A percentile compares a stretch with the other conserved stretches of the same genome.
These are phyloP conservation scores for Aspergillus melleus DNA, from an alignment of 2,329 filamentous ascomycete genomes.

Conservation along the genomic window DNA sequence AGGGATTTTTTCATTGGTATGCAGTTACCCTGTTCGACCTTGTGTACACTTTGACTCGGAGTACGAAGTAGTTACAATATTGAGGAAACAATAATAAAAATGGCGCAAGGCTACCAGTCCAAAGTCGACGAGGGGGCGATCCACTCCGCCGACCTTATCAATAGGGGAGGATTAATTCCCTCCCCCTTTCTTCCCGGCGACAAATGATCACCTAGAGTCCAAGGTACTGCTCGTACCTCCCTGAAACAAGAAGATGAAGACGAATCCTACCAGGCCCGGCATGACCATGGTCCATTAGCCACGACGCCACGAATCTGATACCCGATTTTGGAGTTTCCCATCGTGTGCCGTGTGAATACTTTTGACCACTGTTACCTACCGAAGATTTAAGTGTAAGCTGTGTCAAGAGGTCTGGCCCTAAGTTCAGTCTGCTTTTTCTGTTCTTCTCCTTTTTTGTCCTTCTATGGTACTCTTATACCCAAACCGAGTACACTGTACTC, in stretches of 20 bases:
- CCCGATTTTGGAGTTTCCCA: neutral
- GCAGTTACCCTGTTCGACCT: slow-evolving; percentile 4
- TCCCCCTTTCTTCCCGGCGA: slow-evolving; percentile 5
- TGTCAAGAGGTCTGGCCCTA: neutral
- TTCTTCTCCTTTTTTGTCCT: too few species aligned
- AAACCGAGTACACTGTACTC: too few species aligned
- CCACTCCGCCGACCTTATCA: slow-evolving; percentile 2
- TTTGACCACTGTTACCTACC: too few species aligned
- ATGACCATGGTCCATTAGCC: slow-evolving; percentile 19
- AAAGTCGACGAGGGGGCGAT: slow-evolving; percentile 2
- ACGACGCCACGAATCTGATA: slow-evolving; percentile 13
- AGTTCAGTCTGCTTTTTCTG: too few species aligned
- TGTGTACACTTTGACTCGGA: neutral
- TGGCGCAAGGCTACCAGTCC: neutral
- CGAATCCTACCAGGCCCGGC: neutral
- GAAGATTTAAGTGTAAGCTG: too few species aligned
- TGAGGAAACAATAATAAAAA: neutral
- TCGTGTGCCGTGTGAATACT: too few species aligned
- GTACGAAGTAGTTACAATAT: too few species aligned
- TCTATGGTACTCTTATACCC: too few species aligned
- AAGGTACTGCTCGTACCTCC: neutral
- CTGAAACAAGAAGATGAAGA: neutral
- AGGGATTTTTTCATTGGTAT: slow-evolving; percentile 8
- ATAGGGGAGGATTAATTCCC: slow-evolving; percentile 1
- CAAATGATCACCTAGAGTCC: neutral